These are phyloP conservation scores for Saxispiralis lemnorum DNA, from an alignment of 495 filamentous ascomycete genomes.

Conservation along the genomic window DNA sequence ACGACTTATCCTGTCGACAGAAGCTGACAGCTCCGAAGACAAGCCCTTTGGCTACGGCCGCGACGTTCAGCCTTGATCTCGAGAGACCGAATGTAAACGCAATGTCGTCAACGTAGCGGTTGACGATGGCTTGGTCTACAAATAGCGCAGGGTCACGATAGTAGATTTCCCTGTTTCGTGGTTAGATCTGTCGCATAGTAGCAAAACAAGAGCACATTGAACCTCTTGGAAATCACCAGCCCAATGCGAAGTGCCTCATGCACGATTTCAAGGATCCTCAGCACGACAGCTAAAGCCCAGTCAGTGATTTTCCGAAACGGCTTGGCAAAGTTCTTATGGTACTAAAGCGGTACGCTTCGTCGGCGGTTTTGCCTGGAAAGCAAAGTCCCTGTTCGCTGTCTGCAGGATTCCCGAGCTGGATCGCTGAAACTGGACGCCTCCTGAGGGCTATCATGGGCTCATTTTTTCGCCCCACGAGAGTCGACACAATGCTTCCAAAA, in stretches of 20 bases:
- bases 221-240: constrained; percentile 65
- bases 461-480: constrained; percentile 26
- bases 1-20: constrained; percentile 20
- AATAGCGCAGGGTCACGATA: constrained; percentile 75
- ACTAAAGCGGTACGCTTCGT: constrained; percentile 56
- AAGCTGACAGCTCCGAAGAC: constrained; percentile 37
- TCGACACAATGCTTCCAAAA: constrained; percentile 33
- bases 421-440: constrained; percentile 8
- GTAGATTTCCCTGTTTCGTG: constrained; percentile 56
- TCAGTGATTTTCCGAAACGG: neutral
- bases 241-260: constrained; percentile 47
- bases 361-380: constrained; percentile 40
- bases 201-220: too few species aligned
- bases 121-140: constrained; percentile 53
- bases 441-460: constrained; percentile 30
- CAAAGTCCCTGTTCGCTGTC: constrained; percentile 16
- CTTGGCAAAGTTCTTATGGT: constrained; percentile 6
- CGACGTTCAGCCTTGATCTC: constrained; percentile 46
- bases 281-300: constrained; percentile 32
- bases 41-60: constrained; percentile 59
- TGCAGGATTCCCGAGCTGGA: neutral
- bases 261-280: constrained; percentile 53
- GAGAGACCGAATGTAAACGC: constrained; percentile 56
- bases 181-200: neutral
- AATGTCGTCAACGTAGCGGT: constrained; percentile 66